phyloP scores from a whole-genome alignment of 108 stramenopile genomes.

The Cyclostephanos invisitatus region DNA sequence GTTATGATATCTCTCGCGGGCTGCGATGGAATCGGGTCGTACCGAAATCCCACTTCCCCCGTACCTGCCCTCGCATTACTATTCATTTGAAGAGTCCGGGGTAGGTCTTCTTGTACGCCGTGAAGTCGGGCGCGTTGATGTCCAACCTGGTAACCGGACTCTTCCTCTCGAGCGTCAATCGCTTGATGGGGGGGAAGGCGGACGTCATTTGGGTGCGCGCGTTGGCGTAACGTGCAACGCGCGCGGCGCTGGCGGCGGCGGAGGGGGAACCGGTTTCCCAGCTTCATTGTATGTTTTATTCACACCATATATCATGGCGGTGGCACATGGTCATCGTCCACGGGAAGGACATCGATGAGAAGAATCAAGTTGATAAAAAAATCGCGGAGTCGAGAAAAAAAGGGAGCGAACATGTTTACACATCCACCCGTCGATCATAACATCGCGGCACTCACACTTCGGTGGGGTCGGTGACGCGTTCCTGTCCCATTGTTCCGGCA shows the following conservation, averaged over 20 bases:
- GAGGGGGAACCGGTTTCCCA: conserved; percentile 82
- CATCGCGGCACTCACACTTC: conserved; percentile 50
- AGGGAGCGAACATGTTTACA: no score
- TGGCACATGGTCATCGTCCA: no score
- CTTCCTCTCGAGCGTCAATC: conserved; percentile 84
- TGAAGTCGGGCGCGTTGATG: conserved; percentile 74
- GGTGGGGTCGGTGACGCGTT: conserved; percentile 64
- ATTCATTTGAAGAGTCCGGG: conserved; percentile 78
- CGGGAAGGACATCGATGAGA: neutral
- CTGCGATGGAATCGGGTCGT: no score
- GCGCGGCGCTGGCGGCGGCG: conserved; percentile 54
- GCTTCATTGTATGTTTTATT: conserved; percentile 2
- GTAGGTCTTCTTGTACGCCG: conserved; percentile 84
- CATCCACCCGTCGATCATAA: neutral
- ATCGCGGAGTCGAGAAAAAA: no score
- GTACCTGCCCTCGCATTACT: neutral
- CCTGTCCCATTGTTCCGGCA: conserved; percentile 78
- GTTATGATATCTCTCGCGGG: no score
- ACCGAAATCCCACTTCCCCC: no score
- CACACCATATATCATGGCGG: neutral
- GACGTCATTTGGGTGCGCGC: conserved; percentile 84
- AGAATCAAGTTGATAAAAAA: no score
- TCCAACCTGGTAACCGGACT: conserved; percentile 86
- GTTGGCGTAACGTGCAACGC: conserved; percentile 66
- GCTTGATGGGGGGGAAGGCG: conserved; percentile 80